Conservation (phyloP, 176 grass and related monocot genomes). For the Tillandsia fasciculata region DNA sequence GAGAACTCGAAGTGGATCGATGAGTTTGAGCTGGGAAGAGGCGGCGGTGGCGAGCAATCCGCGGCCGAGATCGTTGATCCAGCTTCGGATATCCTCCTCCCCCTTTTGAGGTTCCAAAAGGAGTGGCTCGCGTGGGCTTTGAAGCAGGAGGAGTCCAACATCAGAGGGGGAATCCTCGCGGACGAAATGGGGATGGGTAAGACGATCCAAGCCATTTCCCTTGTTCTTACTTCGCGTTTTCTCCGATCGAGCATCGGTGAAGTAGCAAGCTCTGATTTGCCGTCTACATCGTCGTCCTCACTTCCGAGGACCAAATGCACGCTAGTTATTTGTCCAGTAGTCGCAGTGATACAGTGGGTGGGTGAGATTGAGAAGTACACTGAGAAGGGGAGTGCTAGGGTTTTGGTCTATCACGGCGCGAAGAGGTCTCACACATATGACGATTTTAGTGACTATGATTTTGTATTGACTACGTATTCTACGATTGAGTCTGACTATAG, state of each 20-base stretch:
- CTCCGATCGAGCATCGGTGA: slow-evolving; percentile 1
- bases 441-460: slow-evolving; percentile 60
- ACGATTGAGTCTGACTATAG: slow-evolving; percentile 81
- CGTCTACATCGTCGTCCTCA: background rate
- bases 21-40: background rate
- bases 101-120: slow-evolving; percentile 85
- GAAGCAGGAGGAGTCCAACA: slow-evolving; percentile 47
- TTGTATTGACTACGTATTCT: slow-evolving; percentile 77
- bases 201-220: slow-evolving; percentile 94
- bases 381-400: slow-evolving; percentile 31
- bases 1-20: slow-evolving; percentile 55
- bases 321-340: slow-evolving; percentile 70
- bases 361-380: slow-evolving; percentile 79
- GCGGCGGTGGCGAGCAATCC: background rate
- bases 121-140: slow-evolving; percentile 92
- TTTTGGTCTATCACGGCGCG: slow-evolving; percentile 54
- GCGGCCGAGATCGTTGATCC: slow-evolving; percentile 31
- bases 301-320: slow-evolving; percentile 33
- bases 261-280: background rate
- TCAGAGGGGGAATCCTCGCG: slow-evolving; percentile 69
- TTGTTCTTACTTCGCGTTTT: slow-evolving; percentile 53
- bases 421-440: slow-evolving; percentile 16
- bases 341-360: slow-evolving; percentile 82
- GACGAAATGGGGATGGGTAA: slow-evolving; percentile 99
- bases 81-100: slow-evolving; percentile 41